Evolutionary conservation across 108 stramenopile genomes (phyloP).

Genomic region (Nannochloropsis granulata): DNA sequence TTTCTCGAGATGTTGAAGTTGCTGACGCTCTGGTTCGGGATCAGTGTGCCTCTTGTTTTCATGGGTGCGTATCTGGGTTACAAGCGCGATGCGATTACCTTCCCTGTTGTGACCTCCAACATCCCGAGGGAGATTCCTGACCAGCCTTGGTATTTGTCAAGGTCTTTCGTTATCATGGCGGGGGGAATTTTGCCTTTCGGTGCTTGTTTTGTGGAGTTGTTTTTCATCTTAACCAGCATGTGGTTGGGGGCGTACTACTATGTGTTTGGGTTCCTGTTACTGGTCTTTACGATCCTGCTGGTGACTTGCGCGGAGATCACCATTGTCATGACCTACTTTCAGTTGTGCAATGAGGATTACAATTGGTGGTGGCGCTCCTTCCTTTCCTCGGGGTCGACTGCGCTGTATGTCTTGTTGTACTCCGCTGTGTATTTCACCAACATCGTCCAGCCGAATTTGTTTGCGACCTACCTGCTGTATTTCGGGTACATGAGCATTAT

Average conservation of each 20-base stretch:
- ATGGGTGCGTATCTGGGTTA: constrained; percentile 94
- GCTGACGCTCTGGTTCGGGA: constrained; percentile 81
- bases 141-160: constrained; percentile 57
- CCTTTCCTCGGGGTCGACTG: constrained; percentile 76
- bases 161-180: constrained; percentile 54
- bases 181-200: constrained; percentile 96
- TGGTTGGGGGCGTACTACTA: constrained; percentile 98
- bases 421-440: constrained; percentile 85
- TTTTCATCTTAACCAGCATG: constrained; percentile 94
- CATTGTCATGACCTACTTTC: constrained; percentile 93
- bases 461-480: constrained; percentile 86
- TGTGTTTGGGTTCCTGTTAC: constrained; percentile 95
- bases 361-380: constrained; percentile 99
- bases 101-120: constrained; percentile 59
- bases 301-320: constrained; percentile 88
- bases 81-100: constrained; percentile 79
- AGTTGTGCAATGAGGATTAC: constrained; percentile 96
- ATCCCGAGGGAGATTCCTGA: constrained; percentile 62
- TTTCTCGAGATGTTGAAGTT: constrained; percentile 64
- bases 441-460: constrained; percentile 56
- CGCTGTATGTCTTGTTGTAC: constrained; percentile 86
- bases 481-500: constrained; percentile 95
- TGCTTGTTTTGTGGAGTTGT: constrained; percentile 94
- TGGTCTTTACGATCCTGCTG: constrained; percentile 74
- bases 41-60: constrained; percentile 86